Base-by-base conservation (phyloP, 2,329 filamentous ascomycete species). In the Sporothrix curviconia region DNA sequence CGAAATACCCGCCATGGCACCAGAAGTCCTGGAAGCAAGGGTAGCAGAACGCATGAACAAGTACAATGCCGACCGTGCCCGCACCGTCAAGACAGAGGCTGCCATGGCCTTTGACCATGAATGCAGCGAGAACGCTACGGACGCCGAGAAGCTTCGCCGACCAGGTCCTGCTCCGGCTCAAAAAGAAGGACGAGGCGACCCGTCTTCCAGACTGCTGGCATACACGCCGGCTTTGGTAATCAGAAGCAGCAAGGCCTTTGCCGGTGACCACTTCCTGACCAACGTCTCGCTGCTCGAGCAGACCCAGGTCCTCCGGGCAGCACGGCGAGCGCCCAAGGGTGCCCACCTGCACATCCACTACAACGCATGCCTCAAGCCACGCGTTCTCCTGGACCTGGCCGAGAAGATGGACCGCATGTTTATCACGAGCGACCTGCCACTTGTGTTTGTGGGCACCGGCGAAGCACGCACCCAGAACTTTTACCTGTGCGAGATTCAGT, bases 271-370 rank as follows among this genome's bases (percentile, higher is more conserved):
- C 66, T 86, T 83, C 65, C 70, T 85, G 24, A 75, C 77, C 53
- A 84, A 84, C 63, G 67, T 74, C 44, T 68, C 76, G 55, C 68
- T 81, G 40, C 81, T 86, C 63, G 69, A 77, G 37, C 54, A 75
- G 47, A 88, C 86, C 8, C 69, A 72, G 43, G 66, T 90, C 14
- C 82, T 84, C 63, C 63, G 74, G 28, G 76, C 86, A 25, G 79
- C 83, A 6, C 72, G 72, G 32, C 66, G 69, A 57, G 79, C 88
- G 74, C 87, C 87, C 42, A 91, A 91, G 69, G 87, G 86, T 2
- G 79, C 80, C 0, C 84, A 90, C 66, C 74, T 90, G 24, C 87
- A 91, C 68, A 80, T 90, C 24, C 87, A 91, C 68, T 90, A 89
- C 75, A 91, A 90, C 67, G 80, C 87, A n/a, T 88, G 86, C 60